phyloP scores from a whole-genome alignment of 768 basidiomycete species.

The Omphalotus guepiniiformis region DNA sequence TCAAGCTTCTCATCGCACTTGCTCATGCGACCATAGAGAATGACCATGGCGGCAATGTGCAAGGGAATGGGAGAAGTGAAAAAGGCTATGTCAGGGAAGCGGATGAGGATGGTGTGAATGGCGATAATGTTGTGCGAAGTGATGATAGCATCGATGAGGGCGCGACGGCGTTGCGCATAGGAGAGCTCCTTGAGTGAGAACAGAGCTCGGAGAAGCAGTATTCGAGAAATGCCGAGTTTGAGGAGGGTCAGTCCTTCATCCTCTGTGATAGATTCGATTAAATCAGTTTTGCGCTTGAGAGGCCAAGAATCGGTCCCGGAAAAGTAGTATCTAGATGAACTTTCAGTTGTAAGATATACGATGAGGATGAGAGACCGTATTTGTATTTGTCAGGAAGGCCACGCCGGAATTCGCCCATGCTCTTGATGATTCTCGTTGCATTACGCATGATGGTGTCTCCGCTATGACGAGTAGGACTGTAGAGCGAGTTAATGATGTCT shows the following conservation, averaged over 20 bases:
- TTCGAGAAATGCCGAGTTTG: slow-evolving; percentile 78
- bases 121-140: slow-evolving; percentile 86
- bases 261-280: slow-evolving; percentile 72
- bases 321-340: too few species aligned
- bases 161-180: slow-evolving; percentile 61
- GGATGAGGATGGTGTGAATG: slow-evolving; percentile 78
- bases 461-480: slow-evolving; percentile 68
- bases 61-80: slow-evolving; percentile 87
- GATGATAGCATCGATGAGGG: slow-evolving; percentile 78
- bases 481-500: slow-evolving; percentile 84
- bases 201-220: slow-evolving; percentile 71
- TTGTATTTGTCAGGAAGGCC: slow-evolving; percentile 70
- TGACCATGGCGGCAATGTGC: slow-evolving; percentile 89
- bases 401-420: slow-evolving; percentile 65
- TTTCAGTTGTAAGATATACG: too few species aligned
- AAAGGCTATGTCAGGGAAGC: slow-evolving; percentile 82
- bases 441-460: slow-evolving; percentile 70
- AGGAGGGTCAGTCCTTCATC: slow-evolving; percentile 80
- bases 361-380: too few species aligned
- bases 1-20: slow-evolving; percentile 52
- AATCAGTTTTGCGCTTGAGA: slow-evolving; percentile 54
- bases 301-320: slow-evolving; percentile 75
- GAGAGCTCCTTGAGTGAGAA: slow-evolving; percentile 74
- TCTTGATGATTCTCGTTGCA: slow-evolving; percentile 75
- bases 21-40: slow-evolving; percentile 83